Evolutionary conservation across 768 basidiomycete genomes (phyloP).

Genomic region (Termitomyces sp.): DNA sequence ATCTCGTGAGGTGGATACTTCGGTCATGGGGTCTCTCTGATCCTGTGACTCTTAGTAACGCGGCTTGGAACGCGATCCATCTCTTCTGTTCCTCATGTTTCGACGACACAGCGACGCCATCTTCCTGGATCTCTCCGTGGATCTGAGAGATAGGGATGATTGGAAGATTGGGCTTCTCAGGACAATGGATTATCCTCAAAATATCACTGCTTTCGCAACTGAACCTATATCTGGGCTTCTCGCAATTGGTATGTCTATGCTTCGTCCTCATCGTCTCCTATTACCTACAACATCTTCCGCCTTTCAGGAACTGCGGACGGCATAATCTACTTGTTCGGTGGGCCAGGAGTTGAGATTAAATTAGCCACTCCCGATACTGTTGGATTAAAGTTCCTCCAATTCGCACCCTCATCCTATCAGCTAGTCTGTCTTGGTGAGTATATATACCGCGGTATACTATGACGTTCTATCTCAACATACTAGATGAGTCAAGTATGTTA

Average conservation of each 20-base stretch:
- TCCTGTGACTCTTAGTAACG: not conserved
- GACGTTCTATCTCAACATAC: not conserved
- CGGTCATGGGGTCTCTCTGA: not conserved
- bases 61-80: constrained; percentile 5
- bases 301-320: constrained; percentile 61
- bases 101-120: constrained; percentile 26
- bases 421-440: constrained; percentile 58
- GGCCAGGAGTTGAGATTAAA: constrained; percentile 53
- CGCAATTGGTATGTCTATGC: constrained; percentile 43
- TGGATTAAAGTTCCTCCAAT: constrained; percentile 55
- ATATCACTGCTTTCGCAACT: constrained; percentile 47
- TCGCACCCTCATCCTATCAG: constrained; percentile 47
- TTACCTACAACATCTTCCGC: not conserved
- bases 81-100: constrained; percentile 34
- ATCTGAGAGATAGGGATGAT: constrained; percentile 47
- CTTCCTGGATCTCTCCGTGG: constrained; percentile 50
- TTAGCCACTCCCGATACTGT: constrained; percentile 39
- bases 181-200: constrained; percentile 41
- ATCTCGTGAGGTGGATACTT: not conserved
- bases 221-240: constrained; percentile 58
- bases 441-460: not conserved
- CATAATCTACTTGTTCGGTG: constrained; percentile 58
- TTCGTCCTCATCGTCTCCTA: not conserved
- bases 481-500: constrained; percentile 50
- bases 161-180: constrained; percentile 51